These are phyloP conservation scores for Neckera pumila DNA, from an alignment of 225 moss, liverwort and hornwort species.

Conservation along the genomic window DNA sequence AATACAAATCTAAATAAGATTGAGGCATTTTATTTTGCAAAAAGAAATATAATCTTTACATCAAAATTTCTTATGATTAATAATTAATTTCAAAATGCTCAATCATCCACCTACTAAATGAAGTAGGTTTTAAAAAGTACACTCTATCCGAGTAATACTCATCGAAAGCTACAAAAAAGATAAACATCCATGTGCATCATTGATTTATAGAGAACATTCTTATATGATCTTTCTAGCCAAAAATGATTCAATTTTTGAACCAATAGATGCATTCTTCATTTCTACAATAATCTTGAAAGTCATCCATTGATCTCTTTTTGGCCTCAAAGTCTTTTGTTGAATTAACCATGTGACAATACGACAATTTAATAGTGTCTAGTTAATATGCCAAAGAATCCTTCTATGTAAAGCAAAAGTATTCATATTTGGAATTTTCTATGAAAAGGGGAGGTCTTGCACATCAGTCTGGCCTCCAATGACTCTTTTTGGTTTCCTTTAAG, in stretches of 20 bases:
- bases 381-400: not conserved
- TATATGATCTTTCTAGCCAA: no score
- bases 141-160: not conserved
- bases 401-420: not conserved
- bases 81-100: accelerated
- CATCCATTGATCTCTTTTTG: not conserved
- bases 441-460: not conserved
- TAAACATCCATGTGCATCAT: no score
- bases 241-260: not conserved
- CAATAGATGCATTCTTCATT: not conserved
- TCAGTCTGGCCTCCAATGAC: not conserved
- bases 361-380: accelerated
- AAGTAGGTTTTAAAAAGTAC: no score
- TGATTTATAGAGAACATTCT: no score
- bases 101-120: no score
- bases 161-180: not conserved
- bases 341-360: accelerated
- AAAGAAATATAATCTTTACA: not conserved
- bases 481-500: no score
- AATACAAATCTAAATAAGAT: not conserved
- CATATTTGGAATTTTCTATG: accelerated
- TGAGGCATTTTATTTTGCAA: accelerated
- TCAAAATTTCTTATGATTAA: not conserved
- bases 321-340: not conserved
- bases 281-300: not conserved